Percentiles rank a stretch among this genome's conserved stretches.
These are phyloP conservation scores for Aureobasidium leucospermi DNA, from an alignment of 2,329 filamentous ascomycete genomes.

Conservation along the genomic window DNA sequence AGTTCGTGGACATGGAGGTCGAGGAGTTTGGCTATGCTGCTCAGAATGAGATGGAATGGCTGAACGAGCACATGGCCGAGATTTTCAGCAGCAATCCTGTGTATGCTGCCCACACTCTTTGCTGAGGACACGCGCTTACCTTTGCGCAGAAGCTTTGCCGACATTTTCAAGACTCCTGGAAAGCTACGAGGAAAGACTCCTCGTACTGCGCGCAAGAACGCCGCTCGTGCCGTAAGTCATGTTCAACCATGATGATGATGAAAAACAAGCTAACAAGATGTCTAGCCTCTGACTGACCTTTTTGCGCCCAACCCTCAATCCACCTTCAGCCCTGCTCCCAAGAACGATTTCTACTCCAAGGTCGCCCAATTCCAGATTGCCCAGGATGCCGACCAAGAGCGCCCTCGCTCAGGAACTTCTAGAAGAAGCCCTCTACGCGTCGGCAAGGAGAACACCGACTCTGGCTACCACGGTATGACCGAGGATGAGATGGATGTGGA, in stretches of 20 bases:
- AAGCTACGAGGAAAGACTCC: constrained; percentile 78
- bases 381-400: constrained; percentile 40
- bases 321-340: constrained; percentile 27
- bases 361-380: constrained; percentile 55
- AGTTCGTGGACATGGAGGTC: constrained; percentile 71
- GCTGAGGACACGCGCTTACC: constrained; percentile 21
- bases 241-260: constrained; percentile 20
- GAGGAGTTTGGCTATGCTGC: constrained; percentile 92
- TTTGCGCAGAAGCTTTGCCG: constrained; percentile 68
- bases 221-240: constrained; percentile 58
- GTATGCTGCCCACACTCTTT: constrained; percentile 45
- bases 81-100: constrained; percentile 82
- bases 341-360: constrained; percentile 44
- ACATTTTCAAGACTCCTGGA: constrained; percentile 92
- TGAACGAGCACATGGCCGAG: constrained; percentile 96
- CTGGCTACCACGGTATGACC: constrained; percentile 63
- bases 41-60: constrained; percentile 91
- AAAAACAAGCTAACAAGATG: constrained; percentile 42
- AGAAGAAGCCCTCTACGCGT: constrained; percentile 28
- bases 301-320: constrained; percentile 37
- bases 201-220: constrained; percentile 58
- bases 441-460: constrained; percentile 46
- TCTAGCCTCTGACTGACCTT: constrained; percentile 43
- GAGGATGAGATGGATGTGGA: constrained; percentile 45
- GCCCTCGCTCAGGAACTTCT: constrained; percentile 17